Evolutionary conservation across 1,139 yeast genomes (phyloP).

Genomic region (Hyphopichia pseudoburtonii): DNA sequence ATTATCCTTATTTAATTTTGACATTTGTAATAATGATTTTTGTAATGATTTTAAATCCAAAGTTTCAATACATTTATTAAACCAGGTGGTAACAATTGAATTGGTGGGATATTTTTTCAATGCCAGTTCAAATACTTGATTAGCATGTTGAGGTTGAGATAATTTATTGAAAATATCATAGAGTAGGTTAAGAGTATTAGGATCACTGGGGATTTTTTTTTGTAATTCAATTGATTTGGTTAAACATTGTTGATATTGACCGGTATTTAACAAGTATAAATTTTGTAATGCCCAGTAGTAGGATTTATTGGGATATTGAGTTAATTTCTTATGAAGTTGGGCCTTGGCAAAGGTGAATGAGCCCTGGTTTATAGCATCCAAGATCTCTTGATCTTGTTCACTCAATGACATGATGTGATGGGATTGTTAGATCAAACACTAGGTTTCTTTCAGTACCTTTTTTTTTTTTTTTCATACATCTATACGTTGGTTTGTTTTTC

Average conservation of each 20-base stretch:
- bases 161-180: conserved; percentile 34
- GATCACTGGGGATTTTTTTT: conserved; percentile 52
- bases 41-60: conserved; percentile 45
- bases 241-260: conserved; percentile 45
- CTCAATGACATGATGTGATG: neutral
- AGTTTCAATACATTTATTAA: conserved; percentile 35
- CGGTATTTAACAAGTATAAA: conserved; percentile 41
- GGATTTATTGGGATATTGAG: conserved; percentile 55
- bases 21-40: conserved; percentile 39
- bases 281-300: conserved; percentile 55
- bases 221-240: conserved; percentile 41
- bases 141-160: conserved; percentile 37
- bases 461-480: neutral
- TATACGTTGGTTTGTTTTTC: too few relatives aligned
- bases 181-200: conserved; percentile 50
- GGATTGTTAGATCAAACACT: neutral
- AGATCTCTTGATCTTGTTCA: conserved; percentile 25
- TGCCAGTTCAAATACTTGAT: conserved; percentile 53
- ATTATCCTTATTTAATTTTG: conserved; percentile 15
- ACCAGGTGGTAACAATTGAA: conserved; percentile 49
- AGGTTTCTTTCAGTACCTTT: neutral
- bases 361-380: conserved; percentile 53
- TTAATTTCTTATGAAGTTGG: conserved; percentile 48
- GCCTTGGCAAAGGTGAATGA: conserved; percentile 54
- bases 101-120: conserved; percentile 52